Base-by-base conservation (phyloP, 768 basidiomycete genomes). In the Omphalotus guepiniiformis region DNA sequence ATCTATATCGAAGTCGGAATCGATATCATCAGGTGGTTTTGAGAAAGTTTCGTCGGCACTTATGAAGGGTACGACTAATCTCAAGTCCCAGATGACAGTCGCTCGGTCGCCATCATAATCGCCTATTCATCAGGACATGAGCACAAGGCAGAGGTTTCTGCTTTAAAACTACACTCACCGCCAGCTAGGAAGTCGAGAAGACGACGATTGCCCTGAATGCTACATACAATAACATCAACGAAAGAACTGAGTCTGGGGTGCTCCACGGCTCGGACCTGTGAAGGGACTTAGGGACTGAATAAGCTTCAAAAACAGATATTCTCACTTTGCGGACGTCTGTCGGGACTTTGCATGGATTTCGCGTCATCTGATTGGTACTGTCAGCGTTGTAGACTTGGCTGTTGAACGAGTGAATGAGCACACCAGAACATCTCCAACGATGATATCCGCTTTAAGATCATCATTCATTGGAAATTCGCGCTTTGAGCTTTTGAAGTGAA, bases 91-190 rank as follows among this genome's bases (percentile, higher is more conserved):
- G 26, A 82, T 79, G 1, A 77, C 73, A 6, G 72, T 61, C 3
- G 73, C 75, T 15, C 73, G 80, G 50, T 85, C 85, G 1, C 85
- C 85, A 53, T 87, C 85, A 52, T 85, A 85, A 51, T 87, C 85
- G 18, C 84, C 83, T 80, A 42, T 13, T 34, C 19, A 29, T 45
- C 21, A 38, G 28, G 22, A 43, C 9, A 40, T 45, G 21, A 15
- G 9, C 6, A 5, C 22, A 40, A 42, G 15, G 47, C 16, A 25
- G 48, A 18, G 1, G 19, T 21, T 25, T 19, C 26, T 23, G n/a
- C 2, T n/a, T n/a, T n/a, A n/a, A n/a, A n/a, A n/a, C n/a, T n/a
- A n/a, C n/a, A n/a, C 1, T 22, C 27, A 80, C 83, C 84, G 48
- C 83, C 83, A 32, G 76, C 80, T 16, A 87, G 68, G 53, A 79